phyloP scores from a whole-genome alignment of 2,329 filamentous ascomycete genomes.

The Aspergillus pseudoglaucus region DNA sequence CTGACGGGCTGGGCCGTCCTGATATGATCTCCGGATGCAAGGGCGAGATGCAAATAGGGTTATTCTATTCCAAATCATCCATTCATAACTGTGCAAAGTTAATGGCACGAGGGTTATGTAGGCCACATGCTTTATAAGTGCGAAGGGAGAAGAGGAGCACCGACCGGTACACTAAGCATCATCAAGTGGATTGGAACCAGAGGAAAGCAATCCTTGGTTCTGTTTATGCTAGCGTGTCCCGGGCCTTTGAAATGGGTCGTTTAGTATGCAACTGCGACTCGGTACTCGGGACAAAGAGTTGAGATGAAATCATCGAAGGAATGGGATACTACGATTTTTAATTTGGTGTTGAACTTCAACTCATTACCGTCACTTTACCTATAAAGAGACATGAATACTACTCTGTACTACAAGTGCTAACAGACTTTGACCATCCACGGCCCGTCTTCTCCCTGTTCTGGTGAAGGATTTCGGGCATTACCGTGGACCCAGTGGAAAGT shows the following conservation, averaged over 20 bases:
- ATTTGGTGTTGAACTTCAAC: too few species aligned
- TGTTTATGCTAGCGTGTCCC: neutral
- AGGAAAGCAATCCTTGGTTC: neutral
- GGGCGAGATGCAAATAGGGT: constrained; percentile 1
- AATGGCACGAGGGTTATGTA: too few species aligned
- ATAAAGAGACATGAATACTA: too few species aligned
- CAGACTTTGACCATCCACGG: constrained; percentile 15
- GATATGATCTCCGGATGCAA: constrained; percentile 6
- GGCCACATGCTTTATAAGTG: too few species aligned
- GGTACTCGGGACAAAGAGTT: too few species aligned
- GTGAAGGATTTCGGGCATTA: constrained; percentile 14
- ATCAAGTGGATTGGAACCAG: neutral
- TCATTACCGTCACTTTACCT: too few species aligned
- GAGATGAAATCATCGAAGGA: too few species aligned
- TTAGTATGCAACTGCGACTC: too few species aligned
- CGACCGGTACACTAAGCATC: neutral
- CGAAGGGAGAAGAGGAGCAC: too few species aligned
- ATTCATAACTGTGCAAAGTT: neutral
- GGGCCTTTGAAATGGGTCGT: neutral
- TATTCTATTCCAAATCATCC: neutral
- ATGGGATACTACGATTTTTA: too few species aligned
- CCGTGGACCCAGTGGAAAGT: constrained; percentile 10
- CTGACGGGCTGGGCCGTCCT: constrained; percentile 13
- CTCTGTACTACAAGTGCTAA: too few species aligned
- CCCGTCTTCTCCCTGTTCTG: constrained; percentile 13